phyloP scores from a whole-genome alignment of 1,284 basidiomycete species.

The Malassezia sympodialis region DNA sequence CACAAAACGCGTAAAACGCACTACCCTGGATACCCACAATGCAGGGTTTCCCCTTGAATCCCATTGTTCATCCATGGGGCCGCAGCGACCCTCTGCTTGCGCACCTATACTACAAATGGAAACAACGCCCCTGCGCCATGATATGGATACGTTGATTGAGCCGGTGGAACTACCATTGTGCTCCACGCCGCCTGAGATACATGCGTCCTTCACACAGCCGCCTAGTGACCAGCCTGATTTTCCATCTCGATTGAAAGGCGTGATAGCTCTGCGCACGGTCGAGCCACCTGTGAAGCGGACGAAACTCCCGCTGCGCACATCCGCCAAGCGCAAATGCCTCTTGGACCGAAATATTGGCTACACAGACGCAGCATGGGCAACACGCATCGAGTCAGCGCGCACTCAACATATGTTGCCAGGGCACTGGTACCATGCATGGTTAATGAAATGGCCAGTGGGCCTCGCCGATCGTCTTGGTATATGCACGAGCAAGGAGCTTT shows the following conservation, averaged over 20 bases:
- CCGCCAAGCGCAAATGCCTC: background rate
- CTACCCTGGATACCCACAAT: background rate
- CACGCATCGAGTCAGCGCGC: background rate
- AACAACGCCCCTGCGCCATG: background rate
- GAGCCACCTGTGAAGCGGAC: background rate
- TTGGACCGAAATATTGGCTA: background rate
- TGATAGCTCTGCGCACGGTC: background rate
- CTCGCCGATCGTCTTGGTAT: background rate
- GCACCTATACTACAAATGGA: background rate
- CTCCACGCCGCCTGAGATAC: background rate
- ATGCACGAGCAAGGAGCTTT: background rate
- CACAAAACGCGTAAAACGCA: background rate
- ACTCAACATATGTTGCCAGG: background rate
- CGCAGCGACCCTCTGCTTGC: background rate
- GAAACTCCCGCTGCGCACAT: background rate
- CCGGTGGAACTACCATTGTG: background rate
- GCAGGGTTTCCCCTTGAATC: background rate
- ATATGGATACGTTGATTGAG: background rate
- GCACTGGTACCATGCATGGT: background rate
- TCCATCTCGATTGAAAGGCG: background rate
- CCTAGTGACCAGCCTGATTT: background rate
- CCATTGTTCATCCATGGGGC: background rate
- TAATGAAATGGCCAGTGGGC: background rate
- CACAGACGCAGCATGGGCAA: background rate
- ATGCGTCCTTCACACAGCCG: background rate